Evolutionary conservation across 495 filamentous ascomycete species (phyloP), one percentile per base, ranked within the genome.

Genomic region (Amniculicola lignicola): DNA sequence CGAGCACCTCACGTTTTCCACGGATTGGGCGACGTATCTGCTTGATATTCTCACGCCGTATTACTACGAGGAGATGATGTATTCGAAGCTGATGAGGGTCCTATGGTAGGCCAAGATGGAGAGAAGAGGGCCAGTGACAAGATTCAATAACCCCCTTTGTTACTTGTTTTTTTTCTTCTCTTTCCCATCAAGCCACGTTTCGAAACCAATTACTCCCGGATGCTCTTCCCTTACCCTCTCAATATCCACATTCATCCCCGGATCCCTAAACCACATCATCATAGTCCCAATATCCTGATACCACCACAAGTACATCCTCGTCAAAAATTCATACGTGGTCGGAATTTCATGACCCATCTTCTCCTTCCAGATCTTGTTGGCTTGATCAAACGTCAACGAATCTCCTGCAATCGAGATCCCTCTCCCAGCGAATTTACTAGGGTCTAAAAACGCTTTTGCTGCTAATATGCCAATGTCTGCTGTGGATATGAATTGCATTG

Each of bases 391-490:
- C 0, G 75, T 81, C 44, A 85, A 54, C 35, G 82, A 75, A 63
- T 83, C 81, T 4, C 82, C 80, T 0, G 80, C 82, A 4, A 85
- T 67, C 19, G 75, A 76, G 23, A 85, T 47, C 5, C 66, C 70
- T 47, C 69, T 66, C 16, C 70, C 67, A 18, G 70, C 71, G 58
- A 70, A 82, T 23, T 68, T 21, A 11, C 72, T 68, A 2, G 74
- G 72, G 16, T 74, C 59, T 28, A 75, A 12, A 53, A 88, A 82
- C 0, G 79, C 82, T 57, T 79, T 70, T 15, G 80, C 80, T 2
- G 69, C 84, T 48, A 87, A 84, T 25, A 71, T 62, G 0, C 86
- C 85, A 63, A 89, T 86, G 51, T 88, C 83, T 0, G 57, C 65
- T 0, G 73, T 73, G 0, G 80, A 71, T 11, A 89, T 64, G 57